These are phyloP conservation scores for Beauveria varroae DNA, from an alignment of 2,329 filamentous ascomycete species.

Conservation along the genomic window DNA sequence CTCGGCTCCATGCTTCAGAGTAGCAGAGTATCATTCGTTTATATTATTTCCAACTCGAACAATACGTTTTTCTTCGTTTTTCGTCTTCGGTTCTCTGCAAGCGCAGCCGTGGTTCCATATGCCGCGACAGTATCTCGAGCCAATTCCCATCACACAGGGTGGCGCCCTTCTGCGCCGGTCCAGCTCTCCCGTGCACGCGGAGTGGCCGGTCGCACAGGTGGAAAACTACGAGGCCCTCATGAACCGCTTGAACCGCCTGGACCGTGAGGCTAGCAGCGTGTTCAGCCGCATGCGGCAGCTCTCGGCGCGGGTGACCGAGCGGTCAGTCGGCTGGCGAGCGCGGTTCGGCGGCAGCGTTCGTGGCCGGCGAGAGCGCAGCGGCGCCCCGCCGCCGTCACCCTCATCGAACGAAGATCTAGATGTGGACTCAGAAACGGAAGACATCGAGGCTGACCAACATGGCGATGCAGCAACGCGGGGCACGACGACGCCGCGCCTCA, in stretches of 20 bases:
- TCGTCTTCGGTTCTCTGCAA: background rate
- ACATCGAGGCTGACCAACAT: background rate
- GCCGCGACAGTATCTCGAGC: slow-evolving; percentile 2
- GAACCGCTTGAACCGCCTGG: background rate
- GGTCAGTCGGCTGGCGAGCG: background rate
- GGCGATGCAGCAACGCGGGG: slow-evolving; percentile 21
- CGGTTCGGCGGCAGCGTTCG: background rate
- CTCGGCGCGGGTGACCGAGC: slow-evolving; percentile 1
- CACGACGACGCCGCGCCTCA: slow-evolving; percentile 25
- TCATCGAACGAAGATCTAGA: background rate
- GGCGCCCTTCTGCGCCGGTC: background rate
- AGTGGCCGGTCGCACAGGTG: background rate
- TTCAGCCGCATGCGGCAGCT: background rate
- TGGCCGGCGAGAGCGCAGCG: background rate
- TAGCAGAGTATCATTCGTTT: background rate
- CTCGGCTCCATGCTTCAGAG: background rate
- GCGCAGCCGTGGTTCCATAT: background rate
- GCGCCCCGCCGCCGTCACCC: background rate
- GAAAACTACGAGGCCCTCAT: slow-evolving; percentile 1
- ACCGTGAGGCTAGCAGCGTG: background rate
- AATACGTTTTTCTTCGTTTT: background rate
- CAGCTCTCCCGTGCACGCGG: background rate
- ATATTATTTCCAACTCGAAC: background rate
- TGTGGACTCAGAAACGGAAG: background rate
- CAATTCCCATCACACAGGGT: background rate